Base-by-base conservation (phyloP, 768 basidiomycete genomes). In the Mrakia blollopis region DNA sequence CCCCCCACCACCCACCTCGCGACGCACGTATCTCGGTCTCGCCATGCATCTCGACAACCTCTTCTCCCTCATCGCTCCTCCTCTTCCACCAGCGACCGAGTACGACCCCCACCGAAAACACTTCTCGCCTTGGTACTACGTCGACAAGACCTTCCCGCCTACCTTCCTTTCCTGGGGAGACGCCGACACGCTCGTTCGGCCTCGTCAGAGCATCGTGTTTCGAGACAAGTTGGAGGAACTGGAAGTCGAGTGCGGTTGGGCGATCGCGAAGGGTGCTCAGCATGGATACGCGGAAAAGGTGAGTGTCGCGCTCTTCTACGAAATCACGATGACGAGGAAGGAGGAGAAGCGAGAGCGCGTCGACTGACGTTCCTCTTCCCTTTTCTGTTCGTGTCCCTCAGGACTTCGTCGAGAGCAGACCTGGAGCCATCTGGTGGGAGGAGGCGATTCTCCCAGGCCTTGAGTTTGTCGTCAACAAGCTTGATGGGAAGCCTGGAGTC, bases 261-360 rank as follows among this genome's bases (percentile, higher is more conserved):
- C 60, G 35, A 30, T 62, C 16, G 44, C 60, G 2, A 47, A 25
- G 23, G 73, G 52, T 8, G 73, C 62, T 6, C 14, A 21, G 3
- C 73, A 74, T 67, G 61, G 73, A 11, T 74, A 35, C 21, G 73
- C 73, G 5, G 73, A 74, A n/a, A 74, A 68, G 61, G 73, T 74
- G 18, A 39, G 72, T 62, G 3, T 8, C 44, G 2, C 3, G 9
- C 35, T 11, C 10, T 30, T 1, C 63, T 32, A 32, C n/a, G 9
- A 14, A 30, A 30, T 37, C 32, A 2, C 8, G 25, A 44, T 13
- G 35, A n/a, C 28, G 14, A 44, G 50, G 50, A 21, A 16, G 21
- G 6, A 30, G 47, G 3, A 52, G n/a, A 8, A 4, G 39, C 3
- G 18, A n/a, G 18, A 21, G 25, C 65, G 37, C 35, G 37, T n/a